A percentile compares a stretch with the other conserved stretches of the same genome.
Evolutionary conservation across 2,329 filamentous ascomycete genomes (phyloP).

Genomic region (Apiospora hydei): DNA sequence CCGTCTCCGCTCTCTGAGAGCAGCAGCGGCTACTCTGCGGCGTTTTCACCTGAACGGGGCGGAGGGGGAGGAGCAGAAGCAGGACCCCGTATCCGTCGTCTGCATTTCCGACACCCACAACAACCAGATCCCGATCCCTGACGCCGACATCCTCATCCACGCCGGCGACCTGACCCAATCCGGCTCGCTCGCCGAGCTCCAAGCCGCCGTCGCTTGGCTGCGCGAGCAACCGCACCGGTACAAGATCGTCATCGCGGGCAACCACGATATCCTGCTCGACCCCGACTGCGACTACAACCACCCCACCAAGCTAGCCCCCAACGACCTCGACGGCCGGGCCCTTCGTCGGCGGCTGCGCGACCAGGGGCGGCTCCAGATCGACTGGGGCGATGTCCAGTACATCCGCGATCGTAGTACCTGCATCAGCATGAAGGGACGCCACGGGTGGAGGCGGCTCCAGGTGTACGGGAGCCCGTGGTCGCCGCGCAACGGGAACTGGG

Average conservation of each 20-base stretch:
- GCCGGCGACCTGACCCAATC: constrained; percentile 80
- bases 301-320: constrained; percentile 62
- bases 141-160: constrained; percentile 77
- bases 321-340: constrained; percentile 33
- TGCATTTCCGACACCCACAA: constrained; percentile 79
- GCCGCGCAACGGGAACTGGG: constrained; percentile 56
- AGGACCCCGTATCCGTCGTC: constrained; percentile 55
- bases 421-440: constrained; percentile 60
- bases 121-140: constrained; percentile 66
- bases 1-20: not conserved
- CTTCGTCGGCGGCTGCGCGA: constrained; percentile 54
- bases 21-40: not conserved
- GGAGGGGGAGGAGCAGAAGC: not conserved
- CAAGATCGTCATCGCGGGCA: constrained; percentile 70
- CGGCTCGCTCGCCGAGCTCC: constrained; percentile 63
- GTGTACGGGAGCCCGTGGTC: constrained; percentile 50
- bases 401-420: constrained; percentile 62
- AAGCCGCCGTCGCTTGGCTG: constrained; percentile 15
- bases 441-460: constrained; percentile 68
- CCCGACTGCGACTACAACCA: constrained; percentile 63
- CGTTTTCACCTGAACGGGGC: not conserved
- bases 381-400: constrained; percentile 47
- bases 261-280: constrained; percentile 79
- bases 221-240: not conserved
- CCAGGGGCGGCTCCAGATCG: constrained; percentile 59